These are phyloP conservation scores for Hydrangea macrophylla DNA, from an alignment of 148 eudicot genomes.

Conservation along the genomic window DNA sequence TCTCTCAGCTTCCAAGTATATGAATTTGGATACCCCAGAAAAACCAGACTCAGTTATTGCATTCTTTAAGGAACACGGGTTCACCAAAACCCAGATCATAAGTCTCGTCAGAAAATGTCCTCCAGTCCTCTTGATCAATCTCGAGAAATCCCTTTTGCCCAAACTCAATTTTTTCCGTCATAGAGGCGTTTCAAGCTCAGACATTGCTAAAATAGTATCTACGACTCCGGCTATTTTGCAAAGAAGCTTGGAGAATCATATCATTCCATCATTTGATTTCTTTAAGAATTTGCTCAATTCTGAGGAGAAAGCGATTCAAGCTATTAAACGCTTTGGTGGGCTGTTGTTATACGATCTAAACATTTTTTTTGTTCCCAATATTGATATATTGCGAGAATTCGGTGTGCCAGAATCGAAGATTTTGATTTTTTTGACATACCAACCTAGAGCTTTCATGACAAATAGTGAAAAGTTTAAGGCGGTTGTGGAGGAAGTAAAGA, in stretches of 20 bases:
- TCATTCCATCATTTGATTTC: slow-evolving; percentile 7
- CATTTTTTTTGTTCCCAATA: not conserved
- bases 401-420: slow-evolving; percentile 15
- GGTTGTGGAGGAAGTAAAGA: slow-evolving; percentile 20
- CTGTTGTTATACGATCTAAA: not conserved
- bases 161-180: slow-evolving; percentile 5
- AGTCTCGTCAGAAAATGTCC: not conserved
- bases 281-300: not conserved
- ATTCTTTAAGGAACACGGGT: slow-evolving; percentile 1
- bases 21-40: not conserved
- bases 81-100: not conserved
- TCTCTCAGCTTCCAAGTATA: slow-evolving; percentile 1
- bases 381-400: slow-evolving; percentile 3
- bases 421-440: slow-evolving; percentile 1
- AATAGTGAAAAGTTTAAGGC: slow-evolving; percentile 5
- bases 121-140: not conserved
- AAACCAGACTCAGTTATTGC: slow-evolving; percentile 5
- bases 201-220: not conserved
- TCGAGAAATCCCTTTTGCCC: slow-evolving; percentile 7
- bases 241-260: slow-evolving; percentile 7
- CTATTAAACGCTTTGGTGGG: slow-evolving; percentile 2
- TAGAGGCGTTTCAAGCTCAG: slow-evolving; percentile 1
- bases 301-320: not conserved
- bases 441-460: slow-evolving; percentile 3
- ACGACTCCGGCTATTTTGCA: not conserved